Conservation (phyloP, 2,329 filamentous ascomycete genomes). For the Pseudocercospora cruenta region DNA sequence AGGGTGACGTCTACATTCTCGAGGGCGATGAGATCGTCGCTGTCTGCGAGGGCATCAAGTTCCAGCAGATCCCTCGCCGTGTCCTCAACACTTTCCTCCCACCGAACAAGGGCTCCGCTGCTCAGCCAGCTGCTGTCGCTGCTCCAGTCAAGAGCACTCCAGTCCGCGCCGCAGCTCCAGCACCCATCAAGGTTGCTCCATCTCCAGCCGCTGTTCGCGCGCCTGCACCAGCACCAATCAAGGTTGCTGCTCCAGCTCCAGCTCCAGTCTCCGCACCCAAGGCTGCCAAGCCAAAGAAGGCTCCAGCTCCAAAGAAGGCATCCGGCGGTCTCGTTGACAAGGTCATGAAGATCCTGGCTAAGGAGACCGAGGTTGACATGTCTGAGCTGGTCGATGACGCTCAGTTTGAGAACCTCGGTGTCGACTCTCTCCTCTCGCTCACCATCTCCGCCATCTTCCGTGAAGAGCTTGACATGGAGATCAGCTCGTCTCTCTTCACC, state of each 20-base stretch:
- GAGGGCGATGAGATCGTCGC: slow-evolving; percentile 63
- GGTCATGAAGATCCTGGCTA: slow-evolving; percentile 69
- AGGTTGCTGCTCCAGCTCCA: slow-evolving; percentile 32
- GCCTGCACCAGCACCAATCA: slow-evolving; percentile 28
- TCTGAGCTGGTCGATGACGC: slow-evolving; percentile 63
- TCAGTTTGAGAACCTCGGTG: slow-evolving; percentile 64
- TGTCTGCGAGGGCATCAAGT: slow-evolving; percentile 65
- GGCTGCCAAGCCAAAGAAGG: slow-evolving; percentile 57
- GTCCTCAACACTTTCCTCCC: slow-evolving; percentile 69
- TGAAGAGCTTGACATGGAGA: slow-evolving; percentile 63
- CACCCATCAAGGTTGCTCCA: slow-evolving; percentile 34
- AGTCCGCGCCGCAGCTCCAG: slow-evolving; percentile 38
- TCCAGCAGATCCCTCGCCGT: slow-evolving; percentile 68
- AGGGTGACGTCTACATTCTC: slow-evolving; percentile 64
- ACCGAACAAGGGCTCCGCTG: slow-evolving; percentile 51
- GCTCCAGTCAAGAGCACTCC: slow-evolving; percentile 41
- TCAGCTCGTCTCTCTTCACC: slow-evolving; percentile 62
- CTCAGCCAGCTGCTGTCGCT: slow-evolving; percentile 38
- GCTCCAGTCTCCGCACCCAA: slow-evolving; percentile 37
- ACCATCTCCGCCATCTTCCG: slow-evolving; percentile 66
- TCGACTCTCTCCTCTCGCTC: slow-evolving; percentile 64
- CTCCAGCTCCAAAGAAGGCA: slow-evolving; percentile 57
- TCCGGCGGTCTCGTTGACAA: slow-evolving; percentile 51
- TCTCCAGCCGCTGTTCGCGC: slow-evolving; percentile 21
- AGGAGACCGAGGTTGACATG: slow-evolving; percentile 64